Evolutionary conservation across 2,329 filamentous ascomycete genomes (phyloP).

Genomic region (Triangularia verruculosa): DNA sequence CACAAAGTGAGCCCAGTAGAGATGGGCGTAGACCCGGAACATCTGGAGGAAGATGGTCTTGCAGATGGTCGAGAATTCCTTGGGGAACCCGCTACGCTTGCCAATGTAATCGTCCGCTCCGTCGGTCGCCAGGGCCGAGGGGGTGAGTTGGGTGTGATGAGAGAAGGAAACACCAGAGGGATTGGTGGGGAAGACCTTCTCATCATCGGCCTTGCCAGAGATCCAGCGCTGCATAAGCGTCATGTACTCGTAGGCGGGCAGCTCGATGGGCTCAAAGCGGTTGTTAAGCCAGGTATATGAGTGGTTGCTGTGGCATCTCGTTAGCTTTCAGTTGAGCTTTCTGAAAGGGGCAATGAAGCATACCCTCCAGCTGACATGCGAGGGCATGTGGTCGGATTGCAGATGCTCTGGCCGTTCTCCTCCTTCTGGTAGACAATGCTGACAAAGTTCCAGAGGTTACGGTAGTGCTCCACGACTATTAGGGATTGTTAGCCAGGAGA

Average conservation of each 20-base stretch:
- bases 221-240: conserved; percentile 85
- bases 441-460: conserved; percentile 75
- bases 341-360: conserved; percentile 32
- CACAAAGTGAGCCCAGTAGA: conserved; percentile 82
- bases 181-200: conserved; percentile 74
- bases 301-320: conserved; percentile 54
- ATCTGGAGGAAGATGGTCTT: conserved; percentile 83
- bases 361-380: conserved; percentile 84
- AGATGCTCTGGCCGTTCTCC: conserved; percentile 65
- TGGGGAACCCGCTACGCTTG: conserved; percentile 76
- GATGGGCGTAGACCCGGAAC: conserved; percentile 85
- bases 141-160: conserved; percentile 48
- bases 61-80: conserved; percentile 73
- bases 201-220: conserved; percentile 76
- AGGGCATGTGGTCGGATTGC: conserved; percentile 73
- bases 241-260: conserved; percentile 79
- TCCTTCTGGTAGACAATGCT: conserved; percentile 76
- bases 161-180: conserved; percentile 56
- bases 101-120: conserved; percentile 67
- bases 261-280: conserved; percentile 71
- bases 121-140: conserved; percentile 43
- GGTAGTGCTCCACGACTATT: conserved; percentile 78
- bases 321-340: conserved; percentile 12
- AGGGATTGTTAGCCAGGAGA: conserved; percentile 23
- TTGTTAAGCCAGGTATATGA: conserved; percentile 85